Evolutionary conservation across 306 rosid species (phyloP), one percentile per base, ranked within the genome.

Genomic region (Medicago arabica): DNA sequence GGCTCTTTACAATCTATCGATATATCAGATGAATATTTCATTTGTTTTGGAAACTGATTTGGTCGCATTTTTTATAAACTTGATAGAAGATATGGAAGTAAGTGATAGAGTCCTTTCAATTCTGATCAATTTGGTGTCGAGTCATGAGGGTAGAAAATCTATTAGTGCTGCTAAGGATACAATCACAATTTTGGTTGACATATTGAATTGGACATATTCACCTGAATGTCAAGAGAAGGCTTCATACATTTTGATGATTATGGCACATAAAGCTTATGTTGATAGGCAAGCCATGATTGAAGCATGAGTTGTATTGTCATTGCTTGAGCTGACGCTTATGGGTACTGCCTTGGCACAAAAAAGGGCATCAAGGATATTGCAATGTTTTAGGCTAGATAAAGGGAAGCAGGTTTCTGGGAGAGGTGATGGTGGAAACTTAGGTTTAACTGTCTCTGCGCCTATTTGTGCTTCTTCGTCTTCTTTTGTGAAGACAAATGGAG

Each of bases 311-410:
- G 87, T 49, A 9, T 92, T 96, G 0, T 89, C 97, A 8, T 74
- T 90, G 89, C 96, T 96, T 53, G 99, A 96, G 71, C 78, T 92
- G 78, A 96, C 93, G 14, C 98, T 96, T 75, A 53, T 96, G 82
- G 99, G 99, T 10, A 86, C 92, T 17, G 78, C 91, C 39, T 85
- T 96, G 88, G 90, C 98, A 5, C 99, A 96, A 82, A 96, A 92
- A 88, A 89, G 99, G 81, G 99, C 99, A 54, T 92, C 99, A 1
- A 89, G 98, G 85, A 85, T 96, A 60, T 79, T 96, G 92, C 89
- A 86, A 78, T 85, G 90, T 74, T 85, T 96, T 74, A 92, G 97
- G 67, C 72, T 90, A n/a, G 90, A 86, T 60, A 92, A 92, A 79
- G 99, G 97, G 76, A 92, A 92, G 67, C 96, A 84, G 62, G 85